Evolutionary conservation across 257 asterid genomes (phyloP).

Genomic region (Plectranthus barbatus): DNA sequence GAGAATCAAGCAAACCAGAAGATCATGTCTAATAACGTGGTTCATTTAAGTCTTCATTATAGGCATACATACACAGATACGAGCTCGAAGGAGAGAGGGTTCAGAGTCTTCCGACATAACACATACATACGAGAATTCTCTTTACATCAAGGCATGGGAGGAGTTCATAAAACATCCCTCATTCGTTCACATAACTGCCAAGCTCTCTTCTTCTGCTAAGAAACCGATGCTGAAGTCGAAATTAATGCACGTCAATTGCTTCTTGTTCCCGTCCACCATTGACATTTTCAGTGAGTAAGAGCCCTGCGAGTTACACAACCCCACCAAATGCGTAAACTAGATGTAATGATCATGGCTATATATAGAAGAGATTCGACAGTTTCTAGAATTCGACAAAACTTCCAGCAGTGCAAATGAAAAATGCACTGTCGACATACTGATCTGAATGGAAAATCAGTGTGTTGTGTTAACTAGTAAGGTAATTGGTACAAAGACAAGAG

Average conservation of each 20-base stretch:
- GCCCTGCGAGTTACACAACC: constrained; percentile 44
- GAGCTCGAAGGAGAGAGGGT: not conserved
- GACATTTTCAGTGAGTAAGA: constrained; percentile 49
- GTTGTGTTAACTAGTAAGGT: no score
- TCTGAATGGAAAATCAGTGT: no score
- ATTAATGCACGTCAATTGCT: constrained; percentile 59
- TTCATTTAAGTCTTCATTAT: not conserved
- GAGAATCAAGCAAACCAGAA: not conserved
- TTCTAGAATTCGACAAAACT: not conserved
- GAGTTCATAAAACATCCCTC: not conserved
- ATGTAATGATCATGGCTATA: not conserved
- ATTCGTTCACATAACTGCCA: constrained; percentile 33
- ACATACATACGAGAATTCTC: not conserved
- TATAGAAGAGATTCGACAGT: not conserved
- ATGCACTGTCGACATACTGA: no score
- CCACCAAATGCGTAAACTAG: not conserved
- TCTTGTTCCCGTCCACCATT: constrained; percentile 39
- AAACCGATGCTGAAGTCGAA: constrained; percentile 60
- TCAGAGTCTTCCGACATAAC: not conserved
- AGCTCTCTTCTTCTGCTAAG: constrained; percentile 26
- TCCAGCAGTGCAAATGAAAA: no score
- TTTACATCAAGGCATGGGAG: constrained; percentile 13
- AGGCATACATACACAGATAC: not conserved
- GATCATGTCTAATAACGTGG: not conserved
- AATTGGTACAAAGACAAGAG: not conserved